phyloP scores from a whole-genome alignment of 768 basidiomycete genomes.

The Holtermannia corniformis region DNA sequence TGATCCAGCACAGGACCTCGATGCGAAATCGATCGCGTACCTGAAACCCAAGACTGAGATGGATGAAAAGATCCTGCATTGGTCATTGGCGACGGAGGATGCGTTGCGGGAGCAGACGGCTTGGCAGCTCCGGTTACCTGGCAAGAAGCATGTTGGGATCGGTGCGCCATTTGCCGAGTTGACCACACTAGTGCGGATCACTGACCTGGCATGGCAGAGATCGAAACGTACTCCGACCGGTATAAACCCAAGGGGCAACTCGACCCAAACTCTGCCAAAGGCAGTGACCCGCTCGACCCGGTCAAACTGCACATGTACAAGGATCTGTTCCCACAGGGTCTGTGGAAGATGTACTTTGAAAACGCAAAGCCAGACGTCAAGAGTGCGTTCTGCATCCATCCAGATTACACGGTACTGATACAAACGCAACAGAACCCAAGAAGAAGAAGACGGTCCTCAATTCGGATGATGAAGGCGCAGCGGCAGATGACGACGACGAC shows the following conservation, averaged over 20 bases:
- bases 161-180: neutral
- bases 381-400: neutral
- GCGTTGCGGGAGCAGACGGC: neutral
- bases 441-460: slow-evolving; percentile 7
- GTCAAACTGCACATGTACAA: slow-evolving; percentile 16
- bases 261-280: neutral
- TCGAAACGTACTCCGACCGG: slow-evolving; percentile 31
- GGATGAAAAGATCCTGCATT: neutral
- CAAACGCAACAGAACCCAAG: slow-evolving; percentile 3
- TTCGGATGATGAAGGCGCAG: slow-evolving; percentile 6
- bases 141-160: neutral
- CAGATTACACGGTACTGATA: neutral
- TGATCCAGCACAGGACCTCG: neutral
- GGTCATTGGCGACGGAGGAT: neutral
- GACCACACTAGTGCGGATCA: too few relatives aligned
- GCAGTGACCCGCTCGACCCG: slow-evolving; percentile 9
- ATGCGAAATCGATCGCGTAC: neutral
- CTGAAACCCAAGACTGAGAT: neutral
- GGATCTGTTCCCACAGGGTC: slow-evolving; percentile 21
- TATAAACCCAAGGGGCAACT: slow-evolving; percentile 3
- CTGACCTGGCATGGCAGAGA: slow-evolving; percentile 15
- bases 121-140: neutral
- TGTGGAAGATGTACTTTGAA: slow-evolving; percentile 32
- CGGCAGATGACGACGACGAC: neutral
- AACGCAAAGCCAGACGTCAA: neutral